Evolutionary conservation across 2,329 filamentous ascomycete species (phyloP).

Genomic region (Diaporthe velutina): DNA sequence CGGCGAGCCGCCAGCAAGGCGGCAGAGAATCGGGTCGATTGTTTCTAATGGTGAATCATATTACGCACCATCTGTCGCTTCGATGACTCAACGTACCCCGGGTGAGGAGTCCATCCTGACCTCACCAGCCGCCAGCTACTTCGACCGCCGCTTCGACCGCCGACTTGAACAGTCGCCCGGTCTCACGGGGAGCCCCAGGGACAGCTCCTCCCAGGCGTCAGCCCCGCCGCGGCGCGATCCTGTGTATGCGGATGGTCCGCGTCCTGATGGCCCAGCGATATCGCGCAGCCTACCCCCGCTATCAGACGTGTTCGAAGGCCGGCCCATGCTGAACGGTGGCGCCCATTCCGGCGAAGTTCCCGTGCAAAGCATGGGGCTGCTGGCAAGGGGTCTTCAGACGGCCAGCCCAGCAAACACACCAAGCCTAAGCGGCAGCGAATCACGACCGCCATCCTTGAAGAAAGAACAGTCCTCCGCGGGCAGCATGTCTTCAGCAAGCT

Average conservation of each 20-base stretch:
- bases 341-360: conserved; percentile 39
- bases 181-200: conserved; percentile 44
- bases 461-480: conserved; percentile 61
- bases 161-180: conserved; percentile 47
- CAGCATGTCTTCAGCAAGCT: conserved; percentile 57
- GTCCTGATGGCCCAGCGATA: conserved; percentile 46
- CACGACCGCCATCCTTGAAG: conserved; percentile 55
- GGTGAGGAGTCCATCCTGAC: conserved; percentile 56
- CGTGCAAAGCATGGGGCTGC: conserved; percentile 29
- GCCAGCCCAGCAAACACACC: conserved; percentile 46
- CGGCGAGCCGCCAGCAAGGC: conserved; percentile 54
- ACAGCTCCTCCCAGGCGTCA: conserved; percentile 42
- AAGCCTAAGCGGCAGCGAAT: conserved; percentile 46
- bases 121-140: conserved; percentile 56
- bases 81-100: conserved; percentile 52
- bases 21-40: conserved; percentile 62
- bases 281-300: conserved; percentile 59
- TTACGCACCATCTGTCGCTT: conserved; percentile 54
- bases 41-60: conserved; percentile 61
- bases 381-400: conserved; percentile 38
- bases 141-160: conserved; percentile 48
- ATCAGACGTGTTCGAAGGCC: conserved; percentile 61
- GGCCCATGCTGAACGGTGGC: conserved; percentile 42
- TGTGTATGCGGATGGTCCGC: conserved; percentile 45
- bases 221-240: conserved; percentile 42